phyloP scores from a whole-genome alignment of 202 grass and related monocot species.

The Carex sylvatica region DNA sequence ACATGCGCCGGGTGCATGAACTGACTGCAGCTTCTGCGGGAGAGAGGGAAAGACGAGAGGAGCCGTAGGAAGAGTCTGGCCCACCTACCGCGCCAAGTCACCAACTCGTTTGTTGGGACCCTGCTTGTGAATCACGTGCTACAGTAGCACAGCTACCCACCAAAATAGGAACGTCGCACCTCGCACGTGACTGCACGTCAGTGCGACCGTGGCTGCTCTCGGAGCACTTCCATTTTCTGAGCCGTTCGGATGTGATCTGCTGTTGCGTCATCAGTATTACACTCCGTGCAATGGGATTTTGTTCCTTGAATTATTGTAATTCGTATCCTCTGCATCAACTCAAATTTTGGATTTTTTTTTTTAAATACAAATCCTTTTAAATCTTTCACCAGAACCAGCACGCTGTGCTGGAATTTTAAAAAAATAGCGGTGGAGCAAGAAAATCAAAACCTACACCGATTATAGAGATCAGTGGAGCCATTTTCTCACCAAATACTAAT shows the following conservation, averaged over 20 bases:
- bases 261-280: too few species aligned
- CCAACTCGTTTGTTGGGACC: neutral
- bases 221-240: too few species aligned
- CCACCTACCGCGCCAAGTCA: conserved; percentile 6
- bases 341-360: too few species aligned
- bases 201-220: neutral
- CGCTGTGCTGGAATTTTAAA: too few species aligned
- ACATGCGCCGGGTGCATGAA: neutral
- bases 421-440: too few species aligned
- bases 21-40: neutral
- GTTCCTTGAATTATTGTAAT: neutral
- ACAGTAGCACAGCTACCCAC: neutral
- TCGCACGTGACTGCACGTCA: conserved; percentile 26
- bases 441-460: too few species aligned
- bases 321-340: too few species aligned
- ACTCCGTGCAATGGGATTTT: neutral
- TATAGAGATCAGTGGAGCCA: too few species aligned
- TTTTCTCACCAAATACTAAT: too few species aligned
- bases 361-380: too few species aligned
- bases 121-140: conserved; percentile 10
- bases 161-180: neutral
- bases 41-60: neutral
- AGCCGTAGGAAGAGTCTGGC: neutral
- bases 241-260: too few species aligned
- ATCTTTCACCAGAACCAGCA: too few species aligned